A percentile compares a stretch with the other conserved stretches of the same genome.
phyloP scores from a whole-genome alignment of 345 rosid species.

The Euclidium syriacum region DNA sequence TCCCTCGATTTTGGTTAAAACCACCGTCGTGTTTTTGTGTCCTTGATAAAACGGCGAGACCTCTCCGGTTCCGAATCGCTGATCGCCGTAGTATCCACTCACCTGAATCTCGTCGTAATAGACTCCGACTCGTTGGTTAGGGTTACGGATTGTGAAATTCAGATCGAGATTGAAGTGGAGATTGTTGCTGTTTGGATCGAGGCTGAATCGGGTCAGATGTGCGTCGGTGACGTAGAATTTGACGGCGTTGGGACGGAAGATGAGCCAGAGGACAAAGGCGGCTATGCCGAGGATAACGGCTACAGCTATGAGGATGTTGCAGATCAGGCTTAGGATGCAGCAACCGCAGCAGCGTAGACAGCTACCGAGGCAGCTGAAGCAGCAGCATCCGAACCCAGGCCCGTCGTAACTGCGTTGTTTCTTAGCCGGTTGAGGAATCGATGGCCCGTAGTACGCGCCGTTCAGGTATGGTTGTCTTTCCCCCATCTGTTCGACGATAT shows the following conservation, averaged over 20 bases:
- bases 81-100: conserved; percentile 34
- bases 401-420: conserved; percentile 35
- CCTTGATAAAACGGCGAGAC: conserved; percentile 65
- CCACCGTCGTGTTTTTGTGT: conserved; percentile 53
- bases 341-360: conserved; percentile 39
- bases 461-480: conserved; percentile 34
- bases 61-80: conserved; percentile 27
- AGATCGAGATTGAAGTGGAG: conserved; percentile 40
- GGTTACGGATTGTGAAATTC: conserved; percentile 57
- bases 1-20: conserved; percentile 38
- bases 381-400: conserved; percentile 40
- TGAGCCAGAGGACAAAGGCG: conserved; percentile 48
- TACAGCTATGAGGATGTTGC: conserved; percentile 39
- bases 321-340: conserved; percentile 49
- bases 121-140: conserved; percentile 51
- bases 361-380: conserved; percentile 45
- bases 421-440: conserved; percentile 46
- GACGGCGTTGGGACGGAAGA: conserved; percentile 56
- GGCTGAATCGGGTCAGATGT: conserved; percentile 37
- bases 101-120: conserved; percentile 47
- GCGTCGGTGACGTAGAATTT: conserved; percentile 48
- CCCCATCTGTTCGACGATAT: conserved; percentile 30
- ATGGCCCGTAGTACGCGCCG: conserved; percentile 71
- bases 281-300: conserved; percentile 36
- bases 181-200: conserved; percentile 32